Evolutionary conservation across 2,329 filamentous ascomycete species (phyloP).

Genomic region (Eurotiales sp.): DNA sequence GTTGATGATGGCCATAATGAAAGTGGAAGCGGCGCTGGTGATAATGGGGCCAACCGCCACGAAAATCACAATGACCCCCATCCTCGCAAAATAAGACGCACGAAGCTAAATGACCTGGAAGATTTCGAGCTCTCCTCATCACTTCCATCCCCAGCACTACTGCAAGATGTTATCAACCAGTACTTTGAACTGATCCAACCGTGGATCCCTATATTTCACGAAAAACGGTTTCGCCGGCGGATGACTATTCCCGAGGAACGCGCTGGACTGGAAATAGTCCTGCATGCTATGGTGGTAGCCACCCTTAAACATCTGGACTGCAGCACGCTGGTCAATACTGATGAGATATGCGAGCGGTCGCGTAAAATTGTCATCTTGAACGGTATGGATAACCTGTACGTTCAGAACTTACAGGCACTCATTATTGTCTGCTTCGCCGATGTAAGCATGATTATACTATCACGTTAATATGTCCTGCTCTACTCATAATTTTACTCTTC

Average conservation of each 20-base stretch:
- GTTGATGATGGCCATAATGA: too few species aligned
- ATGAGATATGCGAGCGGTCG: constrained; percentile 1
- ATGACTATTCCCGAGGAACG: constrained; percentile 22
- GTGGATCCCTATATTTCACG: constrained; percentile 40
- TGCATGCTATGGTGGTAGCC: constrained; percentile 37
- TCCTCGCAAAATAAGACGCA: too few species aligned
- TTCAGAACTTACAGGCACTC: constrained; percentile 25
- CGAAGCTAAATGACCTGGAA: neutral
- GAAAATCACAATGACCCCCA: too few species aligned
- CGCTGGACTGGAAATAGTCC: constrained; percentile 25
- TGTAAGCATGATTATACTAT: constrained; percentile 19
- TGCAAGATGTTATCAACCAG: constrained; percentile 30
- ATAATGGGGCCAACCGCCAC: too few species aligned
- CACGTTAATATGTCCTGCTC: neutral
- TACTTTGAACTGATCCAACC: constrained; percentile 41
- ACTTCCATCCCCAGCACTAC: constrained; percentile 11
- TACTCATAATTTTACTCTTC: neutral
- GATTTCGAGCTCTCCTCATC: neutral
- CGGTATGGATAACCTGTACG: constrained; percentile 19
- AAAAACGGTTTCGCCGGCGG: constrained; percentile 25
- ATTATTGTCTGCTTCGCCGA: constrained; percentile 36
- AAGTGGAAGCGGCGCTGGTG: too few species aligned
- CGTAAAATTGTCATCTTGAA: constrained; percentile 16
- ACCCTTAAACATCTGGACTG: constrained; percentile 31
- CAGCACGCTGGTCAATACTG: constrained; percentile 2